Conservation (phyloP, 805 yeast species). For the Candida argentea region DNA sequence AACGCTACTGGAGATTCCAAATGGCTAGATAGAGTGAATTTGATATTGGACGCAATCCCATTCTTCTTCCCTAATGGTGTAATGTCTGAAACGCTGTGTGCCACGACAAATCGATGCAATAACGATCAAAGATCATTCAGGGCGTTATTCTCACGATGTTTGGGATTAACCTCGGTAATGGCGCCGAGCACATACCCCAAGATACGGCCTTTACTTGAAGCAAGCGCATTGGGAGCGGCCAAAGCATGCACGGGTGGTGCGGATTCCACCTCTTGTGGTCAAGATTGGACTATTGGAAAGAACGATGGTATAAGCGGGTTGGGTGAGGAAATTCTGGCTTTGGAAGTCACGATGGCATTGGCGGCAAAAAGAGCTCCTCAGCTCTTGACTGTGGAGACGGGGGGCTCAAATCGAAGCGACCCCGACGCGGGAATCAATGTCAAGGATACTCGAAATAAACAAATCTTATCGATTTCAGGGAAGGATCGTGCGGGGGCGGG, state of each 20-base stretch:
- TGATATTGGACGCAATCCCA: constrained; percentile 26
- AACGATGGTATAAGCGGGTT: constrained; percentile 63
- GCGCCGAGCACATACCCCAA: constrained; percentile 38
- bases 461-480: constrained; percentile 38
- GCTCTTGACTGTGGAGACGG: constrained; percentile 25
- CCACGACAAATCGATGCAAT: constrained; percentile 42
- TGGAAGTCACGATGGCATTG: constrained; percentile 49
- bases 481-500: constrained; percentile 80
- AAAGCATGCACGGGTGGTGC: constrained; percentile 65
- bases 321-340: constrained; percentile 72
- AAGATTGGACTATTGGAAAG: constrained; percentile 48
- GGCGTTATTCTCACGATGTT: constrained; percentile 55
- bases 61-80: constrained; percentile 38
- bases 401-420: constrained; percentile 27
- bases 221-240: constrained; percentile 62
- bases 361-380: constrained; percentile 25
- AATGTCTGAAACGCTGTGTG: constrained; percentile 58
- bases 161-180: constrained; percentile 47
- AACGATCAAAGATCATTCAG: constrained; percentile 71
- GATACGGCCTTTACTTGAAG: constrained; percentile 30
- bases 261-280: constrained; percentile 83
- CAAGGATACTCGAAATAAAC: constrained; percentile 26
- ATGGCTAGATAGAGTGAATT: constrained; percentile 32
- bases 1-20: constrained; percentile 41
- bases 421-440: constrained; percentile 42